Evolutionary conservation across 441 rosid genomes (phyloP), one percentile per base, ranked within the genome.

Genomic region (Jatropha multifida): DNA sequence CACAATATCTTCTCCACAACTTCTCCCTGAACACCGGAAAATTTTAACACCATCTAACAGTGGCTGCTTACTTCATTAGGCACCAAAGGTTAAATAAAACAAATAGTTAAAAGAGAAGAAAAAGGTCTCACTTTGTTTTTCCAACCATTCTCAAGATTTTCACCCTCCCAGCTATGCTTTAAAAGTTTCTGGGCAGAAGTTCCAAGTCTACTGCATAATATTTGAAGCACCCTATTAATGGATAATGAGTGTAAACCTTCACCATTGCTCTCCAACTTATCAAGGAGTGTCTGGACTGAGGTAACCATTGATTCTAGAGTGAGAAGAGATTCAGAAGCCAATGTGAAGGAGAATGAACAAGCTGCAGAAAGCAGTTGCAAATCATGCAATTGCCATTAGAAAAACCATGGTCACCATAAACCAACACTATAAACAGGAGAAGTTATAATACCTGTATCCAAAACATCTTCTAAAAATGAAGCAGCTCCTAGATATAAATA

Each of bases 291-390:
- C 80, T 85, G 86, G 69, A 84, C 76, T 27, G 92, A 89, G 49
- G 78, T 80, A 68, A 83, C 72, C 73, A 86, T 71, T 63, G 93
- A 88, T 77, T 92, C 92, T 68, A 93, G 81, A 72, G 88, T 80
- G 71, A 90, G 80, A 76, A 93, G 95, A 76, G 84, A 84, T 77
- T 90, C 96, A 59, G 86, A 87, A 71, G 95, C 93, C 76, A 90
- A 76, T 77, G 69, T 79, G 77, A 93, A 92, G 82, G 94, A 90
- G 82, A 85, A 88, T 77, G 94, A 86, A 81, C 90, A 93, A 62
- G 93, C 97, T 93, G 91, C 91, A 87, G 7, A 67, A 52, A 80
- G 78, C 52, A 76, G 74, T 80, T 65, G 40, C 27, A 72, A 71
- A 17, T 17, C 58, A 52, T 52, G 58, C 58, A 52, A 14, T 73